Percentiles rank a stretch among this genome's conserved stretches.
phyloP scores from a whole-genome alignment of 2,329 filamentous ascomycete species.

The Hymenoscyphus fraxineus region DNA sequence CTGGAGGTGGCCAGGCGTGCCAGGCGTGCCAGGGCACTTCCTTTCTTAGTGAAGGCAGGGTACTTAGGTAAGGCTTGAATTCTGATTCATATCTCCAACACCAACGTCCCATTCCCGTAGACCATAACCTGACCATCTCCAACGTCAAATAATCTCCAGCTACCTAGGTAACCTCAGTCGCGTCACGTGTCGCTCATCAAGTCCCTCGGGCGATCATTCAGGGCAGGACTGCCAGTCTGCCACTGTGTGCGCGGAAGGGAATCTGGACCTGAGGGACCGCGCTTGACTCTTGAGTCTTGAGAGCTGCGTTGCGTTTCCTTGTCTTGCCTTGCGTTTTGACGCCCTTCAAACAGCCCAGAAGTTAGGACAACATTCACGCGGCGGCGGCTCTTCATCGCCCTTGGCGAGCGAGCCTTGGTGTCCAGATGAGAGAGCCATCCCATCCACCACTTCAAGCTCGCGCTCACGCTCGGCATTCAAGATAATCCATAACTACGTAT shows the following conservation, averaged over 20 bases:
- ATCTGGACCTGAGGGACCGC: background rate
- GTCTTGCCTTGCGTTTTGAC: background rate
- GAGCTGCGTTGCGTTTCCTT: background rate
- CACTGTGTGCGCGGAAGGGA: background rate
- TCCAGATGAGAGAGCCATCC: background rate
- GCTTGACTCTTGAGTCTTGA: background rate
- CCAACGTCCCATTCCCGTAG: background rate
- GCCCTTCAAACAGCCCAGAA: background rate
- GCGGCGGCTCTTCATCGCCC: background rate
- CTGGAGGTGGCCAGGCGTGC: too few species aligned
- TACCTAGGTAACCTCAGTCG: background rate
- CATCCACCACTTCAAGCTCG: background rate
- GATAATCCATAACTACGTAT: background rate
- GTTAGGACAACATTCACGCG: background rate
- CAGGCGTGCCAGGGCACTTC: background rate
- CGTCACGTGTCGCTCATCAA: background rate
- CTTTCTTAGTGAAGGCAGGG: background rate
- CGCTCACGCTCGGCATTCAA: background rate
- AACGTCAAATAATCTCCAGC: background rate
- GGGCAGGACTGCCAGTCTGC: background rate
- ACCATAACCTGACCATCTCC: background rate
- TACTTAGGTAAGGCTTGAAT: background rate
- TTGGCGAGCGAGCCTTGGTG: background rate
- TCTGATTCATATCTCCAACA: conserved; percentile 1
- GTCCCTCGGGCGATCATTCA: background rate